Conservation (phyloP, 257 asterid genomes). For the Solanum pimpinellifolium region DNA sequence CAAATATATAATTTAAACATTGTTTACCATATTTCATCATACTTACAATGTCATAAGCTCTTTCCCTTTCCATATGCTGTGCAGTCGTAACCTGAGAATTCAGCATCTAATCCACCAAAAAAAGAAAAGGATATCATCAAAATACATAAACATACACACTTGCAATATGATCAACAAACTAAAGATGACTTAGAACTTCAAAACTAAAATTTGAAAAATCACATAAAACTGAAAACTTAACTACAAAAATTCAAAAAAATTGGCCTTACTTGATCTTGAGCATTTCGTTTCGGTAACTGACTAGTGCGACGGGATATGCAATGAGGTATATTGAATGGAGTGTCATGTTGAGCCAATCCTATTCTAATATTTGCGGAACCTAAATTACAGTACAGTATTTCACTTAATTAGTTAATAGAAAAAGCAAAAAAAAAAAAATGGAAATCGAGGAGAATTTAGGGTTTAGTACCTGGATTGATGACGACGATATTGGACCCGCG, state of each 20-base stretch:
- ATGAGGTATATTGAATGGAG: slow-evolving; percentile 63
- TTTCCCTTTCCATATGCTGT: slow-evolving; percentile 93
- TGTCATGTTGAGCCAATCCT: slow-evolving; percentile 80
- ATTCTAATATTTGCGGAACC: slow-evolving; percentile 77
- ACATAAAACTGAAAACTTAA: not conserved
- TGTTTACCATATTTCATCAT: not conserved
- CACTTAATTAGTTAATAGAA: not conserved
- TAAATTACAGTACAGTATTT: not conserved
- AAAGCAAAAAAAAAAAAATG: not conserved
- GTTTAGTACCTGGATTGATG: slow-evolving; percentile 71
- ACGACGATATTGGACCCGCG: slow-evolving; percentile 95
- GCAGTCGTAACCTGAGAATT: slow-evolving; percentile 89
- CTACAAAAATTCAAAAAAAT: not conserved
- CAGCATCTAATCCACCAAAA: slow-evolving; percentile 33
- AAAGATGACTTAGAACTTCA: not conserved
- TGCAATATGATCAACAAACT: not conserved
- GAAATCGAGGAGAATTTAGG: not conserved
- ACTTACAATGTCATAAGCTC: slow-evolving; percentile 93
- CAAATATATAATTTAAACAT: not conserved
- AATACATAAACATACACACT: not conserved
- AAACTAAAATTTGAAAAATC: not conserved
- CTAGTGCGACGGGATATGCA: slow-evolving; percentile 80
- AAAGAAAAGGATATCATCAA: not conserved
- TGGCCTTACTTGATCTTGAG: slow-evolving; percentile 63
- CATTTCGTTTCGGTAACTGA: slow-evolving; percentile 58